These are phyloP conservation scores for Ceratocystis alfenasii DNA, from an alignment of 2,329 filamentous ascomycete species.

Conservation along the genomic window DNA sequence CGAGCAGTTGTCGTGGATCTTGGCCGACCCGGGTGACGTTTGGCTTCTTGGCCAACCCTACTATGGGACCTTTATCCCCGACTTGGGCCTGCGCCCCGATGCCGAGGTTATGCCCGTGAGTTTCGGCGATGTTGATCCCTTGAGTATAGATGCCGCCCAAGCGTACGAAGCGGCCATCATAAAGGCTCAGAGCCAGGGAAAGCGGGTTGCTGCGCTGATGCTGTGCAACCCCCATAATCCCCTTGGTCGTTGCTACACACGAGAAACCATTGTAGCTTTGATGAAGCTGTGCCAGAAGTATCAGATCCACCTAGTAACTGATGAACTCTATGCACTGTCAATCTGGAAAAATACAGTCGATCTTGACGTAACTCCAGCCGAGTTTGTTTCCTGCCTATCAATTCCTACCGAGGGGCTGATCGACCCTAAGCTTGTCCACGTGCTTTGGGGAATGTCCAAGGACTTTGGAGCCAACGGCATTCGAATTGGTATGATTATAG, in stretches of 20 bases:
- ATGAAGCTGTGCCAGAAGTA: slow-evolving; percentile 39
- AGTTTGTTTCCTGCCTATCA: slow-evolving; percentile 38
- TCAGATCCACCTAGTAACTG: slow-evolving; percentile 41
- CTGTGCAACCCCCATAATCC: slow-evolving; percentile 43
- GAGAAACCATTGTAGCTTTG: slow-evolving; percentile 31
- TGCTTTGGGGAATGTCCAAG: slow-evolving; percentile 37
- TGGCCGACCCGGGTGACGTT: slow-evolving; percentile 32
- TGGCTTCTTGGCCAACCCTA: slow-evolving; percentile 35
- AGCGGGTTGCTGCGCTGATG: slow-evolving; percentile 37
- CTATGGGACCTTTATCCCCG: slow-evolving; percentile 39
- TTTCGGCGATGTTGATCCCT: slow-evolving; percentile 36
- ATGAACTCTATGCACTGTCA: slow-evolving; percentile 42
- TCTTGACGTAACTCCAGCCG: slow-evolving; percentile 24
- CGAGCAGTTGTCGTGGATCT: slow-evolving; percentile 33
- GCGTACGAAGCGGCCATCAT: slow-evolving; percentile 37
- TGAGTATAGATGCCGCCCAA: slow-evolving; percentile 32
- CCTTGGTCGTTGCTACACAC: slow-evolving; percentile 38
- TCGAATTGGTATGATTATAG: slow-evolving; percentile 40
- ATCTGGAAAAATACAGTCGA: slow-evolving; percentile 35
- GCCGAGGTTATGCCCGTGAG: slow-evolving; percentile 34
- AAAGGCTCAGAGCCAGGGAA: slow-evolving; percentile 31
- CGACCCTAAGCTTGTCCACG: slow-evolving; percentile 39
- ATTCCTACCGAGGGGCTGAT: slow-evolving; percentile 36
- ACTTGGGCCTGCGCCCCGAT: slow-evolving; percentile 34
- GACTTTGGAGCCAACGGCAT: slow-evolving; percentile 48